Base-by-base conservation (phyloP, 2,329 filamentous ascomycete species). In the Emmonsia crescens region DNA sequence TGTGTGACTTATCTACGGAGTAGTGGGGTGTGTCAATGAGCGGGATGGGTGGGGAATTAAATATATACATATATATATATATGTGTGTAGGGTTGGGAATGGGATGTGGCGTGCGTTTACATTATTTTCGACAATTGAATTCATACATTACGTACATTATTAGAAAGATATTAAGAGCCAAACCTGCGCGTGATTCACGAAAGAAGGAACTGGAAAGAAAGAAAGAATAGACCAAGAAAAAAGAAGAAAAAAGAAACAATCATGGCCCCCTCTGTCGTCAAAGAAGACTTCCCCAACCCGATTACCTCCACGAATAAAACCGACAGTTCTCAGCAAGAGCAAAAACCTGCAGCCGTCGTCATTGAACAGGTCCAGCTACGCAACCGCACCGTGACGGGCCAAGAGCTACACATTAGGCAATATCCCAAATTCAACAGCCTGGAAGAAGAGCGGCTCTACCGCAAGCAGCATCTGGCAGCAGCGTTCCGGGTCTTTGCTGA, bases 401-500 rank as follows among this genome's bases (percentile, higher is more conserved):
- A 57, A 14, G 4, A 57, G 38, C n/a, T 57, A 5, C 10, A 57
- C 19, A 57, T 57, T n/a, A 57, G 33, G 31, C 33, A 40, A 42
- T 57, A 57, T 33, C 57, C 57, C 2, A 49, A 51, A 19, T 60
- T 60, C 48, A 38, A 21, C 29, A 46, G 36, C 24, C 14, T 60
- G 9, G 51, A 60, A 29, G 48, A 38, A 29, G 21, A 52, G 33
- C 31, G 59, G 16, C 24, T 29, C 8, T 55, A 60, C 33, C 27
- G 27, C 16, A 33, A 38, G 5, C 27, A 60, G 27, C 59, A 55
- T 19, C 72, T 68, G 65, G 64, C 67, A 14, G 67, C 57, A 12
- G 65, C 66, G 3, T 68, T 67, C 48, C 64, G 67, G 52, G 61
- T 66, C 31, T 68, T 68, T 49, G 65, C 66, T 10, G 65, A 64